These are phyloP conservation scores for Aspergillus fijiensis DNA, from an alignment of 2,329 filamentous ascomycete species.

Conservation along the genomic window DNA sequence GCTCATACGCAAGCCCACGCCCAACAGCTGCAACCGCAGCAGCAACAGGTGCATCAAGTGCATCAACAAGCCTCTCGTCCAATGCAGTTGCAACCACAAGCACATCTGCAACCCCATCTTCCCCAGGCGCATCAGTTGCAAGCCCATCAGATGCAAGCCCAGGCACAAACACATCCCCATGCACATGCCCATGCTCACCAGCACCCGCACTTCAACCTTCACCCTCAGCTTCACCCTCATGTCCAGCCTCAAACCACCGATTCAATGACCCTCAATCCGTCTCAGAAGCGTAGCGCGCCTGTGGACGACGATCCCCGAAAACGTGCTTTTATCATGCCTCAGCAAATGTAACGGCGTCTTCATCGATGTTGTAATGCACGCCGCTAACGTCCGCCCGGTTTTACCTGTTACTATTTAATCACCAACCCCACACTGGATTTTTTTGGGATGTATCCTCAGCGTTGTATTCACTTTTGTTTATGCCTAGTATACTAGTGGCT, in stretches of 20 bases:
- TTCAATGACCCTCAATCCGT: slow-evolving; percentile 20
- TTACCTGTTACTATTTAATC: not conserved
- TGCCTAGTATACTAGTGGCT: not conserved
- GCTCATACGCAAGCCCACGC: not conserved
- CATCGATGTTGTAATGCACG: not conserved
- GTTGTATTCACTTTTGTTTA: not conserved
- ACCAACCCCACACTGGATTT: not conserved
- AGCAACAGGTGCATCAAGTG: slow-evolving; percentile 9
- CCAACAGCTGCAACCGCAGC: slow-evolving; percentile 9
- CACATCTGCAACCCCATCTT: slow-evolving; percentile 17
- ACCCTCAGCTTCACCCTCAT: slow-evolving; percentile 13
- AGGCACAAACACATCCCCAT: slow-evolving; percentile 10
- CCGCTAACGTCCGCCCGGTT: not conserved
- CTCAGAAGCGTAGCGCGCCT: slow-evolving; percentile 19
- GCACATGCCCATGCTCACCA: slow-evolving; percentile 16
- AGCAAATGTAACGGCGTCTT: slow-evolving; percentile 10
- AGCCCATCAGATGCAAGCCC: slow-evolving; percentile 8
- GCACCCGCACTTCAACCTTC: slow-evolving; percentile 10
- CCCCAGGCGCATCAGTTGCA: slow-evolving; percentile 9
- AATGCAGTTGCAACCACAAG: slow-evolving; percentile 9
- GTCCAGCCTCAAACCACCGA: slow-evolving; percentile 16
- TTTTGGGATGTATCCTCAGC: not conserved
- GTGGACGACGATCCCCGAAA: slow-evolving; percentile 23
- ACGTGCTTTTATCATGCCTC: slow-evolving; percentile 22
- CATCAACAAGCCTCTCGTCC: not conserved